Evolutionary conservation across 495 filamentous ascomycete genomes (phyloP).

Genomic region (Amphirosellinia nigrospora): DNA sequence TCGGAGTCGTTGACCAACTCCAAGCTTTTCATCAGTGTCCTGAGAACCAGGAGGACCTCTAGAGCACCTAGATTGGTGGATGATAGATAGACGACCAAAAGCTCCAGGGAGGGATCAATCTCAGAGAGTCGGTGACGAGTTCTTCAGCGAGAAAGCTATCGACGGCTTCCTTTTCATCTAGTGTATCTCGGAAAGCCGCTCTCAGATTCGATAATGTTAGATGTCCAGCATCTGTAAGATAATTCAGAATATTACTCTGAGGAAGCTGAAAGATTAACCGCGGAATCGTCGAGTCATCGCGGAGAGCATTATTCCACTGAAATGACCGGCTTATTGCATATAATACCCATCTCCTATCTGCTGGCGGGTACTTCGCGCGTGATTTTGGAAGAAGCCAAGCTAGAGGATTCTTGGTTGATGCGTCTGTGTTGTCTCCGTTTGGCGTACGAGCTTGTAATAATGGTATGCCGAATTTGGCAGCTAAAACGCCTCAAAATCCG

Average conservation of each 20-base stretch:
- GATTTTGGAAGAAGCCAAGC: conserved; percentile 51
- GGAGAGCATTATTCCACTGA: conserved; percentile 42
- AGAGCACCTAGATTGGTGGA: conserved; percentile 53
- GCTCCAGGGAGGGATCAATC: conserved; percentile 64
- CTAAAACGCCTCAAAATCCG: conserved; percentile 61
- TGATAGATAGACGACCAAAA: conserved; percentile 62
- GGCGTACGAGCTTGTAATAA: conserved; percentile 27
- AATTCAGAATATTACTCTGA: conserved; percentile 59
- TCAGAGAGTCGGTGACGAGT: conserved; percentile 65
- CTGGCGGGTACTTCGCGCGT: conserved; percentile 47
- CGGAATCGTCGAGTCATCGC: conserved; percentile 34
- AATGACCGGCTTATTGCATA: conserved; percentile 60
- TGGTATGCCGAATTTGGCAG: conserved; percentile 48
- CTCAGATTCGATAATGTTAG: conserved; percentile 66
- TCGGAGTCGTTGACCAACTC: conserved; percentile 50
- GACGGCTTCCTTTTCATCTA: conserved; percentile 42
- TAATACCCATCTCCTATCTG: conserved; percentile 59
- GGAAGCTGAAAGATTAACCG: conserved; percentile 59
- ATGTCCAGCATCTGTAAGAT: conserved; percentile 68
- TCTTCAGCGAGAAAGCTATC: conserved; percentile 59
- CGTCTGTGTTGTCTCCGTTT: conserved; percentile 34
- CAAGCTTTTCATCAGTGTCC: conserved; percentile 57
- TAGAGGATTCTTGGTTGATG: conserved; percentile 23
- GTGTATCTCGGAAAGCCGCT: conserved; percentile 61
- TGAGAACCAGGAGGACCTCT: conserved; percentile 56